Conservation (phyloP, 345 rosid species). For the Arabis hirsuta region DNA sequence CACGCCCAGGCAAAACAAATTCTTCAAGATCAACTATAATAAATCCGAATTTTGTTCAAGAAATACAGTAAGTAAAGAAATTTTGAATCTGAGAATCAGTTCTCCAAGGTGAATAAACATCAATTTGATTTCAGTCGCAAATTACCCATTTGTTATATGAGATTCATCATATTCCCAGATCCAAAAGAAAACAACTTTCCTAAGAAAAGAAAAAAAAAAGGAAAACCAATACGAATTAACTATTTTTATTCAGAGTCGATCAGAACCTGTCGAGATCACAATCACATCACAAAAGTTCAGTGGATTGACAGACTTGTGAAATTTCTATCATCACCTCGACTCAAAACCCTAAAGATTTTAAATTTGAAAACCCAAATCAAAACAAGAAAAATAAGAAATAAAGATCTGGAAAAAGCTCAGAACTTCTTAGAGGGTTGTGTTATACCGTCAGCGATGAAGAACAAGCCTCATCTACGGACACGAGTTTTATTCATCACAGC, state of each 20-base stretch:
- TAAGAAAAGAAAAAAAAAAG: neutral
- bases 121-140: conserved; percentile 39
- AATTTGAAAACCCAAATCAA: neutral
- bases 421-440: conserved; percentile 50
- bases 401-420: conserved; percentile 35
- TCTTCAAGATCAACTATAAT: neutral
- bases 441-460: conserved; percentile 38
- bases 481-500: conserved; percentile 26
- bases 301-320: conserved; percentile 46
- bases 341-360: neutral
- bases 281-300: conserved; percentile 40
- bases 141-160: conserved; percentile 35
- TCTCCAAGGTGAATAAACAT: conserved; percentile 50
- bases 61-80: neutral
- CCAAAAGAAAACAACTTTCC: neutral
- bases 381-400: neutral
- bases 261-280: conserved; percentile 46
- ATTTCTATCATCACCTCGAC: conserved; percentile 41
- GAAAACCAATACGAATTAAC: neutral
- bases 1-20: conserved; percentile 4
- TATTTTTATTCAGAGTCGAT: conserved; percentile 5
- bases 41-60: neutral
- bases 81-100: conserved; percentile 38
- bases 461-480: conserved; percentile 38
- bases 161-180: conserved; percentile 39